phyloP scores from a whole-genome alignment of 1,284 basidiomycete genomes.

The Sanghuangporus sanghuang region DNA sequence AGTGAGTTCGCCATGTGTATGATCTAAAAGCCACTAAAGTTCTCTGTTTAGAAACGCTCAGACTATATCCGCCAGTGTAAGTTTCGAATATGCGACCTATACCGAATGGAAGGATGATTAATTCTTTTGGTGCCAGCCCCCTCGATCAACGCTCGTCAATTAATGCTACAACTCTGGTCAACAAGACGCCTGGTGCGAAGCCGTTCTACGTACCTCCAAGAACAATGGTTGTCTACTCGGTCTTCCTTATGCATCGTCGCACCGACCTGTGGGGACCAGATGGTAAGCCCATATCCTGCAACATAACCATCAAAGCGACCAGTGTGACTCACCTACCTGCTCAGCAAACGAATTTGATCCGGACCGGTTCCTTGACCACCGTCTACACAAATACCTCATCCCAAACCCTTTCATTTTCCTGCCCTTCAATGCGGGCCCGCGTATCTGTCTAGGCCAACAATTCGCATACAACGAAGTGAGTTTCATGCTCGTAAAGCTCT shows the following conservation, averaged over 20 bases:
- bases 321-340: not conserved
- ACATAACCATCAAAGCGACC: not conserved
- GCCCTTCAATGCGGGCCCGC: slow-evolving; percentile 45
- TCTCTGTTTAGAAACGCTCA: slow-evolving; percentile 42
- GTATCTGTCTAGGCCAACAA: slow-evolving; percentile 45
- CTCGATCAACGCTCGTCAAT: slow-evolving; percentile 42
- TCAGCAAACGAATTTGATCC: slow-evolving; percentile 41
- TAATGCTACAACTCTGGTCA: slow-evolving; percentile 39
- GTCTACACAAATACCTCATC: slow-evolving; percentile 31
- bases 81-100: slow-evolving; percentile 20
- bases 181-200: slow-evolving; percentile 37
- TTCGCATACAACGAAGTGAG: slow-evolving; percentile 69
- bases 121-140: slow-evolving; percentile 30
- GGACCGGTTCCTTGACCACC: slow-evolving; percentile 36
- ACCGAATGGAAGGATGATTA: not conserved
- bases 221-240: slow-evolving; percentile 41
- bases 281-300: slow-evolving; percentile 32
- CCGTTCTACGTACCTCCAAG: slow-evolving; percentile 50
- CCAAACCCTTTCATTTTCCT: slow-evolving; percentile 44
- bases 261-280: slow-evolving; percentile 65
- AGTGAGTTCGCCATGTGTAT: not conserved
- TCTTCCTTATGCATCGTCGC: slow-evolving; percentile 57
- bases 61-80: slow-evolving; percentile 57
- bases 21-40: too few relatives aligned
- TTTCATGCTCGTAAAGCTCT: slow-evolving; percentile 56